These are phyloP conservation scores for Williopsis jadinii DNA, from an alignment of 1,139 yeast species.

Conservation along the genomic window DNA sequence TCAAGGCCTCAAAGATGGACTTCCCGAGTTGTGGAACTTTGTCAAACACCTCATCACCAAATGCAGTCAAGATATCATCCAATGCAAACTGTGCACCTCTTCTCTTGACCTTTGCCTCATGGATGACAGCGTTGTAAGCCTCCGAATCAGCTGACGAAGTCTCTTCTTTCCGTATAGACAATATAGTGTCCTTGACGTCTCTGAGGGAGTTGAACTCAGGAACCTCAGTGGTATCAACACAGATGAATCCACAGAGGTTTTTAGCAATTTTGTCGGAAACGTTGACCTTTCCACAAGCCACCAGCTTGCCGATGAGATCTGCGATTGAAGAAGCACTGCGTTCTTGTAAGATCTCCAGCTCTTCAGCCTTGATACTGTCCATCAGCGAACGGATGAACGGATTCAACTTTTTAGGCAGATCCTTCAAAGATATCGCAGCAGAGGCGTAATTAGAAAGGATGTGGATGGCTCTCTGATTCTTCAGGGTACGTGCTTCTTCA, in stretches of 20 bases:
- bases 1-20: slow-evolving; percentile 63
- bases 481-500: slow-evolving; percentile 56
- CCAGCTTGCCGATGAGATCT: slow-evolving; percentile 50
- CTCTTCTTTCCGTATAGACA: slow-evolving; percentile 79
- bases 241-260: slow-evolving; percentile 85
- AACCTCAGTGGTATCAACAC: slow-evolving; percentile 94
- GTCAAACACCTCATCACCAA: slow-evolving; percentile 47
- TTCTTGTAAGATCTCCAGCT: slow-evolving; percentile 54
- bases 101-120: slow-evolving; percentile 72
- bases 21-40: slow-evolving; percentile 63
- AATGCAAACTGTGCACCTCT: slow-evolving; percentile 76
- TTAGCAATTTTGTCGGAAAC: slow-evolving; percentile 87
- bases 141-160: slow-evolving; percentile 63
- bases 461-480: slow-evolving; percentile 48
- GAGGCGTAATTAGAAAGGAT: slow-evolving; percentile 74
- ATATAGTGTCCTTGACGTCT: slow-evolving; percentile 45
- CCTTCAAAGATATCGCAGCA: slow-evolving; percentile 50
- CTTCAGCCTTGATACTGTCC: slow-evolving; percentile 87
- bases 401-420: slow-evolving; percentile 76
- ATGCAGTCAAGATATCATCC: slow-evolving; percentile 44
- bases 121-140: slow-evolving; percentile 56
- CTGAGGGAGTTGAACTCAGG: slow-evolving; percentile 82
- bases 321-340: slow-evolving; percentile 70
- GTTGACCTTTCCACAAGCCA: slow-evolving; percentile 49
- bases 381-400: slow-evolving; percentile 85